Conservation (phyloP, 179 eudicot species). For the Corrigiola litoralis region DNA sequence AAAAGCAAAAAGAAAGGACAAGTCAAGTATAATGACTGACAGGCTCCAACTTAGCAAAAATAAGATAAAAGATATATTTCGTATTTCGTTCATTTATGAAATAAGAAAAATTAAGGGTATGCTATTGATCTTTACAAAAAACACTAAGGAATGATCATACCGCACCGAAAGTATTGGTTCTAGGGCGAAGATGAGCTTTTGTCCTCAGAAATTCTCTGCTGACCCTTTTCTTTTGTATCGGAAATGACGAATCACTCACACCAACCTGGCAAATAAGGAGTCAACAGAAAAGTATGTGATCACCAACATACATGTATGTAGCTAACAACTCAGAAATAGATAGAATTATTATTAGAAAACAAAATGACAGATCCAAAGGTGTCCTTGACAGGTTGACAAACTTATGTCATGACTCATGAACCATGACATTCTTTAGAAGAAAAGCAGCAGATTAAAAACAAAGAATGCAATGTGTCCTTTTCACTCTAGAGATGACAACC, state of each 20-base stretch:
- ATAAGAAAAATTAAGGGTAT: background rate
- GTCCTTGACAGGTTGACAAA: too few species aligned
- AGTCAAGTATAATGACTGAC: background rate
- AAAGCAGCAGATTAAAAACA: too few species aligned
- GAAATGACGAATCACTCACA: conserved; percentile 78
- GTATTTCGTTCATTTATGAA: too few species aligned
- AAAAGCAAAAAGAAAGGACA: background rate
- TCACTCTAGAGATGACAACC: background rate
- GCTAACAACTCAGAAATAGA: background rate
- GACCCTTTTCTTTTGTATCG: conserved; percentile 95
- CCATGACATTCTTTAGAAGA: too few species aligned
- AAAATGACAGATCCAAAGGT: too few species aligned
- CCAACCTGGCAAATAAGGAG: conserved; percentile 52
- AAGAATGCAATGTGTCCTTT: background rate
- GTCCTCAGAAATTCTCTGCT: conserved; percentile 91
- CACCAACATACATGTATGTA: background rate
- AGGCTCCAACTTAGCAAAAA: background rate
- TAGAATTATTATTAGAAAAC: too few species aligned
- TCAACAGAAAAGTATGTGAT: background rate
- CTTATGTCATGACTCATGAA: too few species aligned
- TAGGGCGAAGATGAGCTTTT: conserved; percentile 97
- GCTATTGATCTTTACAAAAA: background rate
- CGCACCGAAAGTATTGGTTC: conserved; percentile 98
- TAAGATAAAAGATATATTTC: too few species aligned
- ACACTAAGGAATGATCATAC: conserved; percentile 41